Evolutionary conservation across 2,329 filamentous ascomycete species (phyloP), one percentile per base, ranked within the genome.

Genomic region (Curvularia spicifera): DNA sequence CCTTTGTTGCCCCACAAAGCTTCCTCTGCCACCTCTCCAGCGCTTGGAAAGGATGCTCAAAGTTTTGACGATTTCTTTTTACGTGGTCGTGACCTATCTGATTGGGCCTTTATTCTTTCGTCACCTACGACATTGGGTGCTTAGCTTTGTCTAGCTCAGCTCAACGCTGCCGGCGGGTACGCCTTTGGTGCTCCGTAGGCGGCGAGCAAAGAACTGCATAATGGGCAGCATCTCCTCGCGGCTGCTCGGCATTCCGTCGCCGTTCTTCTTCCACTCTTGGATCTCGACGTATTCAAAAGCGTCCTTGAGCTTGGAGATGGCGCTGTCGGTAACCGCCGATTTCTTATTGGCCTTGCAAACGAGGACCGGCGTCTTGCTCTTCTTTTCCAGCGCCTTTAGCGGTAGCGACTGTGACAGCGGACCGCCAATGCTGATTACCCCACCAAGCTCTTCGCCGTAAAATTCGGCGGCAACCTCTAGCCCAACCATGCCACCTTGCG

Each of bases 201-300:
- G 83, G 50, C 89, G 84, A 0, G 89, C 88, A 68, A 93, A 84
- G 74, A 88, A 97, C 71, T 89, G 86, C 92, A 97, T 97, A 59
- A 97, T 84, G 0, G 93, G 93, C 69, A 93, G 72, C 84, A 96
- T 93, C 82, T 98, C 93, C 10, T 96, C 92, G 52, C 89, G 83
- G 72, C 84, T 89, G 45, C 82, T 81, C n/a, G 93, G 92, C 93
- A 97, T 97, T 1, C 84, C 84, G 75, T 96, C 91, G 5, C 89
- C 90, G 2, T 75, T 77, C 71, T 88, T 86, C 70, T 68, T 74
- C 77, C 77, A 79, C 51, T 78, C 76, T 51, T 71, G 72, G 45
- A 78, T 53, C 61, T 79, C 76, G 3, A 75, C 60, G 44, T 72
- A 72, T 42, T 82, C 79, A 76, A 94, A 95, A 53, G 85, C 83